phyloP scores from a whole-genome alignment of 176 grass and related monocot species.

The Dactylis glomerata region DNA sequence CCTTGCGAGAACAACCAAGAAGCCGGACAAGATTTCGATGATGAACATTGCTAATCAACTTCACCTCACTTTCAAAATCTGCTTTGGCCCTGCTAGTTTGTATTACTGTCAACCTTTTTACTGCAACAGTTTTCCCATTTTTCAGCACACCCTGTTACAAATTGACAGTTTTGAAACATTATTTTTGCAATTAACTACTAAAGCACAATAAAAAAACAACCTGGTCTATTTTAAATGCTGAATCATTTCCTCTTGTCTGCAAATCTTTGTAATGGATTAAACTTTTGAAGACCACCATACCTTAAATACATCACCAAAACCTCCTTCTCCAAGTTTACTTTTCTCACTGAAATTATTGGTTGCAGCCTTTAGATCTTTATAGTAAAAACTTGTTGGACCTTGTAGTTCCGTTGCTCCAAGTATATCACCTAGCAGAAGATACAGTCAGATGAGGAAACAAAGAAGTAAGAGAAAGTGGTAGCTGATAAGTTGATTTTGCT shows the following conservation, averaged over 20 bases:
- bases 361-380: conserved; percentile 66
- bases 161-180: neutral
- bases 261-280: conserved; percentile 7
- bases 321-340: conserved; percentile 78
- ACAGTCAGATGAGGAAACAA: conserved; percentile 11
- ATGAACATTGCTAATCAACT: conserved; percentile 90
- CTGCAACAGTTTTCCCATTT: conserved; percentile 81
- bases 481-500: neutral
- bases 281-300: conserved; percentile 30
- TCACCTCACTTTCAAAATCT: conserved; percentile 80
- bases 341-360: conserved; percentile 72
- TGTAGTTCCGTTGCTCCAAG: conserved; percentile 67
- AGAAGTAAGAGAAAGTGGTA: neutral
- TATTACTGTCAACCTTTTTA: conserved; percentile 59
- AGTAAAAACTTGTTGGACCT: conserved; percentile 59
- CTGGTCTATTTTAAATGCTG: neutral
- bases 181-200: conserved; percentile 3
- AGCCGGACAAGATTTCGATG: conserved; percentile 78
- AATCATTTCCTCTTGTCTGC: neutral
- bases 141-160: conserved; percentile 59
- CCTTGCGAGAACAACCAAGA: conserved; percentile 74
- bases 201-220: neutral
- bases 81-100: conserved; percentile 46
- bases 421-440: conserved; percentile 53
- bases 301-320: conserved; percentile 82